phyloP scores from a whole-genome alignment of 768 basidiomycete genomes.

The Hortiboletus flavorubellus region DNA sequence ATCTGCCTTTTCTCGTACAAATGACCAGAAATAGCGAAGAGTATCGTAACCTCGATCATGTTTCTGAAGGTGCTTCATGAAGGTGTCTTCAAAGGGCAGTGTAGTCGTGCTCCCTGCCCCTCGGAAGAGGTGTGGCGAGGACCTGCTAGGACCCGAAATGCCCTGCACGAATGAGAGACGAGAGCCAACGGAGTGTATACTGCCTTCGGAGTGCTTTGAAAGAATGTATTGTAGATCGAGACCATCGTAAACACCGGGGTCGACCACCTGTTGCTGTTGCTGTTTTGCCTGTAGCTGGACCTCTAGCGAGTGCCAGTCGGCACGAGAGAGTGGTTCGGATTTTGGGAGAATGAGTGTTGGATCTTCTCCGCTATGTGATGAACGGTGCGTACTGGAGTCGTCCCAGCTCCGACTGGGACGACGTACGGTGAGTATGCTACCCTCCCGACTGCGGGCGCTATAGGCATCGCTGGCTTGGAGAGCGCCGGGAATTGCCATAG shows the following conservation, averaged over 20 bases:
- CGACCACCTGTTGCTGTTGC: neutral
- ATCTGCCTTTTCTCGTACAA: slow-evolving; percentile 51
- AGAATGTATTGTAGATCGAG: slow-evolving; percentile 47
- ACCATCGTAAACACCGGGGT: slow-evolving; percentile 27
- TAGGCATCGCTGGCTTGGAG: slow-evolving; percentile 17
- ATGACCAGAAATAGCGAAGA: slow-evolving; percentile 53
- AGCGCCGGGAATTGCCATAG: slow-evolving; percentile 55
- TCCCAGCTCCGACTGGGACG: slow-evolving; percentile 61
- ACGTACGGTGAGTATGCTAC: slow-evolving; percentile 55
- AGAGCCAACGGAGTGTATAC: slow-evolving; percentile 31
- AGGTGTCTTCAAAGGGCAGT: slow-evolving; percentile 39
- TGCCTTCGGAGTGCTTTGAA: slow-evolving; percentile 31
- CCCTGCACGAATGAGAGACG: slow-evolving; percentile 19
- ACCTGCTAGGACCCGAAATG: slow-evolving; percentile 4
- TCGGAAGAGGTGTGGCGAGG: slow-evolving; percentile 27
- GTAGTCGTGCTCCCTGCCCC: slow-evolving; percentile 35
- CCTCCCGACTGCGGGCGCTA: slow-evolving; percentile 49
- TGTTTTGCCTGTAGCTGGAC: slow-evolving; percentile 34
- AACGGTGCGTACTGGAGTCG: slow-evolving; percentile 32
- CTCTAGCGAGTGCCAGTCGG: slow-evolving; percentile 55
- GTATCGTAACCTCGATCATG: slow-evolving; percentile 44
- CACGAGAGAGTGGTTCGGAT: slow-evolving; percentile 39
- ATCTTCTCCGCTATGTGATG: slow-evolving; percentile 20
- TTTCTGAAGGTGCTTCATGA: slow-evolving; percentile 34
- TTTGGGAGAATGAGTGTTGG: slow-evolving; percentile 39